Evolutionary conservation across 495 filamentous ascomycete species (phyloP), one percentile per base, ranked within the genome.

Genomic region (Polyplosphaeria fusca): DNA sequence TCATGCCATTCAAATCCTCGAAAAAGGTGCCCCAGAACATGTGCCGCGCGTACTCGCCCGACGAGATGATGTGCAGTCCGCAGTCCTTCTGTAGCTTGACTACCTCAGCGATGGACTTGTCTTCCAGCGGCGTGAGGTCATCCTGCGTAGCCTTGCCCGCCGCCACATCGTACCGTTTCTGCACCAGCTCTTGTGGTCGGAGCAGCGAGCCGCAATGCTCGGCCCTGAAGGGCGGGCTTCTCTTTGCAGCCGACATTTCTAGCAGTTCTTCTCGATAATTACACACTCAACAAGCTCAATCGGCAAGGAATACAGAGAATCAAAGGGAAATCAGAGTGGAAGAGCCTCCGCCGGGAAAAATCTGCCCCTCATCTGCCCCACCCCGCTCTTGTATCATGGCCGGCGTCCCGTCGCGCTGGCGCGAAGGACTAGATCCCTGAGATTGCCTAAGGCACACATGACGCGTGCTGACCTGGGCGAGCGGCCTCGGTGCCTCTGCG

Each of bases 1-100:
- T 61, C 66, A 71, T 71, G 47, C 69, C 69, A 50, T 68, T 66
- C 28, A 71, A 57, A 11, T 60, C 59, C 14, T 67, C 65, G 55
- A 71, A 71, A 54, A 71, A 71, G 0, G 61, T 64, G 13, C 68
- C 69, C 65, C 60, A 66, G 55, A 65, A 65, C 60, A 63, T 63
- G 54, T 63, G 59, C 47, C 59, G 45, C 4, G 59, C 41, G 50
- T 71, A 68, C 30, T 71, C 69, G 32, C 69, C 69, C 56, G 67
- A 67, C 16, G 67, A 68, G 39, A 71, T 42, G 27, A 47, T 52
- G 45, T 66, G 60, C 16, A 71, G 65, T 5, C 66, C 67, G 39
- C 52, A 55, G 42, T 69, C 67, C 42, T 68, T 62, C 56, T 71
- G 67, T 19, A 69, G 58, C 54, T 69, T 63, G n/a, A 71, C 63